Conservation (phyloP, 306 rosid genomes). For the Hylodesmum podocarpum region DNA sequence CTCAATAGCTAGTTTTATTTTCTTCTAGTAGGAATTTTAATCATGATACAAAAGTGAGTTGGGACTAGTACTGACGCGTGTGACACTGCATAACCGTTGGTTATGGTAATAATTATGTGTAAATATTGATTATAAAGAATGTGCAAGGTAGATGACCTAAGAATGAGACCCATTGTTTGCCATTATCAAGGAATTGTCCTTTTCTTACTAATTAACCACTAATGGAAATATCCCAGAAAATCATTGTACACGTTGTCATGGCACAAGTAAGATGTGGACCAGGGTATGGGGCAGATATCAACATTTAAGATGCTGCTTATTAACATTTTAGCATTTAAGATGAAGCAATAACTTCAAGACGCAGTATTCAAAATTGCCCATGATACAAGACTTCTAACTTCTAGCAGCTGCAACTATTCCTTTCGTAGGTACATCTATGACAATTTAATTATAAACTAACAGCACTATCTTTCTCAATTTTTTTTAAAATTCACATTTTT, state of each 20-base stretch:
- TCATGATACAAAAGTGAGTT: constrained; percentile 19
- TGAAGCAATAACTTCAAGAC: constrained; percentile 13
- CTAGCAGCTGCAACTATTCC: background rate
- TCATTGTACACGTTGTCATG: constrained; percentile 28
- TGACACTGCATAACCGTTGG: constrained; percentile 12
- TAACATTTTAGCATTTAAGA: background rate
- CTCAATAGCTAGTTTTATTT: background rate
- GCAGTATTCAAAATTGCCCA: constrained; percentile 10
- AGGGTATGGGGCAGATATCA: background rate
- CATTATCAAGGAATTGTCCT: constrained; percentile 33
- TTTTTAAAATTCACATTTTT: background rate
- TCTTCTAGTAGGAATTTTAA: background rate
- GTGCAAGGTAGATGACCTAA: constrained; percentile 13
- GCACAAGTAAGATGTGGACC: constrained; percentile 26
- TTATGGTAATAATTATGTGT: constrained; percentile 23
- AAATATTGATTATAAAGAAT: constrained; percentile 32
- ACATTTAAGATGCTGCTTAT: background rate
- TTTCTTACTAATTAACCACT: constrained; percentile 30
- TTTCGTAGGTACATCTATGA: background rate
- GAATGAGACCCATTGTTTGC: constrained; percentile 31
- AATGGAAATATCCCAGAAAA: constrained; percentile 32
- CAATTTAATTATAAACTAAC: background rate
- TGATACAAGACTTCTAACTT: background rate
- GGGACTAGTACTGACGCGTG: constrained; percentile 18
- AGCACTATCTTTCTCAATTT: background rate